A percentile compares a stretch with the other conserved stretches of the same genome.
phyloP scores from a whole-genome alignment of 208 protist genomes.

The Spironucleus salmonicida region DNA sequence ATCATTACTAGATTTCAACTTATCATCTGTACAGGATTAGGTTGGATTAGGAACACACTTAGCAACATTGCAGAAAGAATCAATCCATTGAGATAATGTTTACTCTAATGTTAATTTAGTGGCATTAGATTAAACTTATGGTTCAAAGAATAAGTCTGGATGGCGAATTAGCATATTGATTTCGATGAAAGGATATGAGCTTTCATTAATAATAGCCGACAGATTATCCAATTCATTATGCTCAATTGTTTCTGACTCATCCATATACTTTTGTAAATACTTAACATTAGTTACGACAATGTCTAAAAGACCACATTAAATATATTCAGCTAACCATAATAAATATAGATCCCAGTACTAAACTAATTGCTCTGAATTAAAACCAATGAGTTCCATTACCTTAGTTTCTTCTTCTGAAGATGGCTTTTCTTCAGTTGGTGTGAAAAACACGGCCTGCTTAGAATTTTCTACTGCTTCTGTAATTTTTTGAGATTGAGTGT shows the following conservation, averaged over 20 bases:
- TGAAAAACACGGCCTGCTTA: slow-evolving; percentile 13
- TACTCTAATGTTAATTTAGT: neutral
- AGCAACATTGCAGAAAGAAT: neutral
- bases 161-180: neutral
- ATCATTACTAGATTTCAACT: neutral
- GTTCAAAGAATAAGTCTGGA: slow-evolving; percentile 6
- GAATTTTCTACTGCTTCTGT: neutral
- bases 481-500: neutral
- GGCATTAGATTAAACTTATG: neutral
- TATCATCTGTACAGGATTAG: neutral
- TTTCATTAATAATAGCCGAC: slow-evolving; percentile 18
- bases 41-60: neutral
- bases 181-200: neutral
- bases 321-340: neutral
- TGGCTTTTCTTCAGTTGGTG: neutral
- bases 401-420: neutral
- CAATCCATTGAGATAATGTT: neutral
- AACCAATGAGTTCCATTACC: neutral
- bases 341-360: slow-evolving; percentile 14
- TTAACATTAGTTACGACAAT: slow-evolving; percentile 10
- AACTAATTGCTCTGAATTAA: neutral
- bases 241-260: slow-evolving; percentile 14
- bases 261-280: slow-evolving; percentile 6
- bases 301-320: neutral
- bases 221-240: slow-evolving; percentile 1